Evolutionary conservation across 1,139 yeast genomes (phyloP), one percentile per base, ranked within the genome.

Genomic region (Eremothecium coryli): DNA sequence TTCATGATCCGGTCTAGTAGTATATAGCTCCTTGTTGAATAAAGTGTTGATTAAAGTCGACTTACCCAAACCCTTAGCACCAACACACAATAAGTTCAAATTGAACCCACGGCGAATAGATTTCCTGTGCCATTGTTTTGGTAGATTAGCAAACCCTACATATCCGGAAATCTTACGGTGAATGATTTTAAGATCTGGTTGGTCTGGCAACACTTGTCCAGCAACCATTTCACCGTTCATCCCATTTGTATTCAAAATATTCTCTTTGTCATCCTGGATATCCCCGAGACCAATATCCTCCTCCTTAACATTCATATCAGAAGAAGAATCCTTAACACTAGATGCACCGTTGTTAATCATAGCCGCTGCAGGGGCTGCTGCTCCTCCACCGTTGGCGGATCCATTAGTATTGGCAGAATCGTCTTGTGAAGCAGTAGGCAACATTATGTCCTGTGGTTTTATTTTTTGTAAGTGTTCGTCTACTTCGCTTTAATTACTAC

Each of bases 91-190:
- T 44, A 90, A 59, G 58, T 90, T 93, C 60, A 93, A 74, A 51
- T 69, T 73, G 70, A 90, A 93, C n/a, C 98, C 99, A 58, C 90
- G 76, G 62, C 90, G 80, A 45, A 88, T 78, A 4, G 94, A 80
- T 61, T 84, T 86, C 63, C 95, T 76, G 64, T 90, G 97, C 96
- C 97, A 90, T 67, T 93, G 99, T 60, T 88, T 90, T 40, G 99
- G 99, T 54, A 93, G 71, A 62, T 88, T 93, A 49, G 97, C 95
- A 63, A 93, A 90, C 3, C 99, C 99, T 40, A 93, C 98, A 58
- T 81, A 88, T 5, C 95, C 93, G 47, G 78, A 82, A 49, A 88
- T 73, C 54, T 84, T 84, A 49, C 93, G 78, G 51, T 81, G 80
- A 51, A 85, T 75, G 41, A 85, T 68, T 53, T 66, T 68, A 38